Evolutionary conservation across 345 rosid genomes (phyloP).

Genomic region (Hibiscus syriacus): DNA sequence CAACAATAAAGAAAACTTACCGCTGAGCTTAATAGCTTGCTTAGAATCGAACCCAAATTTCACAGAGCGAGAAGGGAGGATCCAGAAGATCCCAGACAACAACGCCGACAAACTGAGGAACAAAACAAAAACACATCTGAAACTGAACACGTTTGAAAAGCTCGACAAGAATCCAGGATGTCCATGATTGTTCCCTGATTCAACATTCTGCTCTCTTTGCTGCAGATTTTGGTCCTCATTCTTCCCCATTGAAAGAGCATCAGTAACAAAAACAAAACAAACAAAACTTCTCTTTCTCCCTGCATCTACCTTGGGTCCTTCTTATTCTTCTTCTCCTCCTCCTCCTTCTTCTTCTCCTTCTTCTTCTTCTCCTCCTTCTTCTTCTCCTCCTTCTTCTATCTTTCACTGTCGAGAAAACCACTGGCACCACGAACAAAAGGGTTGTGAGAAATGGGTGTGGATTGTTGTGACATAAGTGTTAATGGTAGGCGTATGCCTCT

Average conservation of each 20-base stretch:
- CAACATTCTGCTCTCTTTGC: slow-evolving; percentile 20
- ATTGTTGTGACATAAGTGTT: slow-evolving; percentile 21
- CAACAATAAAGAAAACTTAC: slow-evolving; percentile 17
- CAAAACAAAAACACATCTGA: slow-evolving; percentile 51
- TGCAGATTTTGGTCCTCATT: slow-evolving; percentile 22
- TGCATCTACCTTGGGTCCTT: neutral
- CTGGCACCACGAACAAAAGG: neutral
- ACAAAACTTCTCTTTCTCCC: neutral
- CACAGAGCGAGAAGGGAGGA: slow-evolving; percentile 30
- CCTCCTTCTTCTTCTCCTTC: no score
- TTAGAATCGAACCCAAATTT: slow-evolving; percentile 34
- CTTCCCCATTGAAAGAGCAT: slow-evolving; percentile 63
- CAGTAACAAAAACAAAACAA: slow-evolving; percentile 12
- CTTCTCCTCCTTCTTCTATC: no score
- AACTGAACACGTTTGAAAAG: no score
- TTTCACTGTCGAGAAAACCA: neutral
- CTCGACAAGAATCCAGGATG: slow-evolving; percentile 21
- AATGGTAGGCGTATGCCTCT: no score
- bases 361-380: no score
- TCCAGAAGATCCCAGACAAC: slow-evolving; percentile 54
- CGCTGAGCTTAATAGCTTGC: slow-evolving; percentile 38
- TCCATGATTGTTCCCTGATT: slow-evolving; percentile 10
- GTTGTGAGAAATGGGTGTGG: neutral
- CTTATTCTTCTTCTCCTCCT: no score
- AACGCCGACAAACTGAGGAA: slow-evolving; percentile 39